Evolutionary conservation across 495 filamentous ascomycete species (phyloP).

Genomic region (Hypoxylon trugodes): DNA sequence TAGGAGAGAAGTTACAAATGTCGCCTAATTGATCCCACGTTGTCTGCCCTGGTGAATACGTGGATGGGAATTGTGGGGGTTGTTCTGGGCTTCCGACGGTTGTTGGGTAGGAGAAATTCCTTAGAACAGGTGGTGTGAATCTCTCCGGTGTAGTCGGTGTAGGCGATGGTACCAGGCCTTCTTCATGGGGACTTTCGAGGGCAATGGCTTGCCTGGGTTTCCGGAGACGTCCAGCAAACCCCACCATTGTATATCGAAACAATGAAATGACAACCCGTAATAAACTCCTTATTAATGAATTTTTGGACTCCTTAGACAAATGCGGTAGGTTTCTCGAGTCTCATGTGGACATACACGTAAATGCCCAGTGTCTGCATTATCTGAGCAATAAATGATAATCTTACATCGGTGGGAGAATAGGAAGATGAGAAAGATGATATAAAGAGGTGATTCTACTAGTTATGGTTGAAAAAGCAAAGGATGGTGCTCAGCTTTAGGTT

Average conservation of each 20-base stretch:
- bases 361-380: too few relatives aligned
- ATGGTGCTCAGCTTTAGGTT: too few relatives aligned
- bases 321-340: too few relatives aligned
- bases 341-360: too few relatives aligned
- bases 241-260: conserved; percentile 39
- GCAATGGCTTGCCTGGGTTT: conserved; percentile 36
- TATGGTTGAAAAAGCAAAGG: too few relatives aligned
- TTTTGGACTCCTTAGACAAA: too few relatives aligned
- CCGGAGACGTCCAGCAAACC: conserved; percentile 40
- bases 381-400: too few relatives aligned
- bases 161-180: conserved; percentile 8
- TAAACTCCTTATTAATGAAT: neutral
- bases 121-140: conserved; percentile 32
- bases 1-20: conserved; percentile 40
- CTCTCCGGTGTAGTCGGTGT: conserved; percentile 10
- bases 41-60: conserved; percentile 13
- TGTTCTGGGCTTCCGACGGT: conserved; percentile 20
- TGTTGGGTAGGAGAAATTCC: conserved; percentile 46
- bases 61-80: conserved; percentile 6
- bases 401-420: too few relatives aligned
- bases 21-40: conserved; percentile 43
- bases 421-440: too few relatives aligned
- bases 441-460: too few relatives aligned
- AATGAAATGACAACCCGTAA: neutral
- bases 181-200: conserved; percentile 24